These are phyloP conservation scores for Fomitopsis serialis DNA, from an alignment of 768 basidiomycete species.

Conservation along the genomic window DNA sequence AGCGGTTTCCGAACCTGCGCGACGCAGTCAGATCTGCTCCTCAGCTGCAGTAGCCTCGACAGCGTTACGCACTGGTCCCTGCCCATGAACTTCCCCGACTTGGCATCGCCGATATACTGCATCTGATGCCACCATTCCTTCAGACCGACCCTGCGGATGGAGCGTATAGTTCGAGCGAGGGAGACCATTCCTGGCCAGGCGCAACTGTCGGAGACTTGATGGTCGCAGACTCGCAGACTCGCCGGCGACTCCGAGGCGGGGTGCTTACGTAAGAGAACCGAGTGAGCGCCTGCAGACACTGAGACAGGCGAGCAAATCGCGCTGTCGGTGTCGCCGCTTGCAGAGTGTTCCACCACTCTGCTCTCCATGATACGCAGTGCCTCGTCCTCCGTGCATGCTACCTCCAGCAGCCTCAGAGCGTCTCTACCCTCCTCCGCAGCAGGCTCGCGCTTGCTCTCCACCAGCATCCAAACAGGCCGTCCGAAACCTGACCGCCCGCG, in stretches of 20 bases:
- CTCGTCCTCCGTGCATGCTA: background rate
- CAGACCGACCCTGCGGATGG: constrained; percentile 67
- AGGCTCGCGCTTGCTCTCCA: no score
- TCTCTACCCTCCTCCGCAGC: no score
- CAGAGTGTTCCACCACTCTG: background rate
- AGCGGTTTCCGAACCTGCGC: constrained; percentile 85
- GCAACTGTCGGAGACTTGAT: background rate
- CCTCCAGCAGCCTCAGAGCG: background rate
- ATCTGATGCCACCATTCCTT: constrained; percentile 88
- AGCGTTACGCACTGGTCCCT: constrained; percentile 68
- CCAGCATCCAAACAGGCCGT: no score
- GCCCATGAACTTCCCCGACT: constrained; percentile 73
- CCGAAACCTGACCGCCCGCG: no score
- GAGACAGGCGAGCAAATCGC: background rate
- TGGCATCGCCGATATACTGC: constrained; percentile 94
- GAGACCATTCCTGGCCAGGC: constrained; percentile 29
- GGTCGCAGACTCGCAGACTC: background rate
- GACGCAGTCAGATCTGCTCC: constrained; percentile 2
- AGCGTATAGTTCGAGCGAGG: constrained; percentile 69
- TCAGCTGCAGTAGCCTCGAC: background rate
- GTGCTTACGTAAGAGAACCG: background rate
- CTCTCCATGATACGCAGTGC: background rate
- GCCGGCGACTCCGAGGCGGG: background rate
- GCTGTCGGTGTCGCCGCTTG: no score
- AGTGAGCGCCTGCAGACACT: background rate